Conservation (phyloP, 2,329 filamentous ascomycete genomes). For the Fusarium poae region DNA sequence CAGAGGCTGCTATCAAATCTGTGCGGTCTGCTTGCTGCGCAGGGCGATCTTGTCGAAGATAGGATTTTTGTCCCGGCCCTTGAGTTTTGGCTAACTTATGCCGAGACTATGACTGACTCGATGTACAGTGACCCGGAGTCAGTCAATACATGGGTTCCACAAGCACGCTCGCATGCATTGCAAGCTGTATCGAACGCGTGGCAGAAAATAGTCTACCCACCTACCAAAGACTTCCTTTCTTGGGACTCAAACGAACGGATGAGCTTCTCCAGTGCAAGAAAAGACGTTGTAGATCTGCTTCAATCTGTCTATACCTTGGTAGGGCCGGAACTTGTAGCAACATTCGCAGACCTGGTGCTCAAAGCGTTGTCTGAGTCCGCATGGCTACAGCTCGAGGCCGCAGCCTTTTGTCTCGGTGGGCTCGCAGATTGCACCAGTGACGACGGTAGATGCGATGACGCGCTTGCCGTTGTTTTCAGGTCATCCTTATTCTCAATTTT, state of each 20-base stretch:
- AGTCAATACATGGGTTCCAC: slow-evolving; percentile 67
- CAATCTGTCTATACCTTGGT: slow-evolving; percentile 76
- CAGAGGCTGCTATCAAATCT: slow-evolving; percentile 69
- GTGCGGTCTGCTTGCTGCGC: slow-evolving; percentile 73
- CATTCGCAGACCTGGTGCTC: slow-evolving; percentile 68
- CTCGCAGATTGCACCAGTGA: slow-evolving; percentile 75
- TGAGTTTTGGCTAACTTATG: slow-evolving; percentile 85
- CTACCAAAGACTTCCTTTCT: slow-evolving; percentile 65
- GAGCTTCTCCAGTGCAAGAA: slow-evolving; percentile 78
- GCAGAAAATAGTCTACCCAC: slow-evolving; percentile 77
- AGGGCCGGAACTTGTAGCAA: slow-evolving; percentile 67
- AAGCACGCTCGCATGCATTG: slow-evolving; percentile 70
- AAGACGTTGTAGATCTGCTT: slow-evolving; percentile 83
- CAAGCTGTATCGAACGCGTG: slow-evolving; percentile 75
- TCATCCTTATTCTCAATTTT: slow-evolving; percentile 69
- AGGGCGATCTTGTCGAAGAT: slow-evolving; percentile 77
- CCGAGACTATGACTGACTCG: slow-evolving; percentile 74
- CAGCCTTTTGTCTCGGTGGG: slow-evolving; percentile 73
- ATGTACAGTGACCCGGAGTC: slow-evolving; percentile 64
- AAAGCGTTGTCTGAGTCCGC: slow-evolving; percentile 62
- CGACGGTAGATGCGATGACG: slow-evolving; percentile 67
- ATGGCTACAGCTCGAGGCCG: slow-evolving; percentile 72
- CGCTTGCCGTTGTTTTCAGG: slow-evolving; percentile 72
- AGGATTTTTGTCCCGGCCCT: slow-evolving; percentile 79
- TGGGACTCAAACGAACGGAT: slow-evolving; percentile 79